These are phyloP conservation scores for Apocynum venetum DNA, from an alignment of 257 asterid genomes.

Conservation along the genomic window DNA sequence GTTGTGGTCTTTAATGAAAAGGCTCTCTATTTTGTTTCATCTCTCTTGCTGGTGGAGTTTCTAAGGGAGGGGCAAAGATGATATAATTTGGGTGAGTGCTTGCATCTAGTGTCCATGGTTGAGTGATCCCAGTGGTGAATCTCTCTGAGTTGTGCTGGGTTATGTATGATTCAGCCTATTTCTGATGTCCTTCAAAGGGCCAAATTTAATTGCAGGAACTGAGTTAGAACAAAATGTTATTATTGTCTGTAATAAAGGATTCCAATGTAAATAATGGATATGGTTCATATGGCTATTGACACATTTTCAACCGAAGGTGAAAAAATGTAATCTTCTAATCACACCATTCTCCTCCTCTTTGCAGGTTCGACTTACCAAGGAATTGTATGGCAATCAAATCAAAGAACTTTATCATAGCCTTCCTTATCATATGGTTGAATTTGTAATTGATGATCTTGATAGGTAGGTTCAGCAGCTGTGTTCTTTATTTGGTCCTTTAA, in stretches of 20 bases:
- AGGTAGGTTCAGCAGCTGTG: slow-evolving; percentile 43
- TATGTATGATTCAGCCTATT: background rate
- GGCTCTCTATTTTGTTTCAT: background rate
- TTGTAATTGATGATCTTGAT: slow-evolving; percentile 68
- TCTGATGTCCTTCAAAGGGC: background rate
- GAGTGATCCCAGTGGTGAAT: background rate
- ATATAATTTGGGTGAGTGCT: background rate
- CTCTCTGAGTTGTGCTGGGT: background rate
- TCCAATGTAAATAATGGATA: background rate
- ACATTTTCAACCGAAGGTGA: background rate
- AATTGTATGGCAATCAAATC: slow-evolving; percentile 93
- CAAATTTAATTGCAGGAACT: background rate
- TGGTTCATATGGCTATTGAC: background rate
- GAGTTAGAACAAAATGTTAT: background rate
- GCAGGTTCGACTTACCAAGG: slow-evolving; percentile 93
- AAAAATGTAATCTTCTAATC: slow-evolving; percentile 1
- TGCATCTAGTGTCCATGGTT: background rate
- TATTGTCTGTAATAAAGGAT: background rate
- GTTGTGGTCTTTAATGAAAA: background rate
- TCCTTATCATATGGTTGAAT: slow-evolving; percentile 80
- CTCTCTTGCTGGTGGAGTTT: background rate
- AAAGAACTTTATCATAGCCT: slow-evolving; percentile 88
- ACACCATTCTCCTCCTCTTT: slow-evolving; percentile 24
- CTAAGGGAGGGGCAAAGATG: background rate
- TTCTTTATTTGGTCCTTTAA: background rate